Evolutionary conservation across 116 monocot species (phyloP).

Genomic region (Posidonia oceanica): DNA sequence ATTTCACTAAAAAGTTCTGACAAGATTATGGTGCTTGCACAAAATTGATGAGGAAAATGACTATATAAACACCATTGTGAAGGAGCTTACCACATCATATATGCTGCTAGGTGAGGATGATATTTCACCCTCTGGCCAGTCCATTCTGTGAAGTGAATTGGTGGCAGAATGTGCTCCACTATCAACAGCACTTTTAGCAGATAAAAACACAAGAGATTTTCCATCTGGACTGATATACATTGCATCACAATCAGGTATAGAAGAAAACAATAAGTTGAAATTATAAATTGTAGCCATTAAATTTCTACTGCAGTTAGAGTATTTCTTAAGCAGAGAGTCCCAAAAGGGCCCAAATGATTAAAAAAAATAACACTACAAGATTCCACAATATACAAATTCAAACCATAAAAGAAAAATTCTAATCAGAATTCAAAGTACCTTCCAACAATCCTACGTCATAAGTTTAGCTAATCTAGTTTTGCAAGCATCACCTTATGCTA

Average conservation of each 20-base stretch:
- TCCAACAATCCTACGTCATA: too few relatives aligned
- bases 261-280: too few relatives aligned
- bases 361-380: too few relatives aligned
- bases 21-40: background rate
- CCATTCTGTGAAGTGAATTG: constrained; percentile 80
- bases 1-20: too few relatives aligned
- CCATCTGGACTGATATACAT: constrained; percentile 80
- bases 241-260: background rate
- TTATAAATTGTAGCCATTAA: too few relatives aligned
- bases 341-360: too few relatives aligned
- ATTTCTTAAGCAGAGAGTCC: too few relatives aligned
- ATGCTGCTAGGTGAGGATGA: constrained; percentile 28
- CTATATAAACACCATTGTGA: background rate
- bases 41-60: background rate
- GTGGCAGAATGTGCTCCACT: constrained; percentile 89
- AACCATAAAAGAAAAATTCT: too few relatives aligned
- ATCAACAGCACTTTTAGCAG: constrained; percentile 82
- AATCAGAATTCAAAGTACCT: too few relatives aligned
- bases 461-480: background rate
- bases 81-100: constrained; percentile 54
- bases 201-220: constrained; percentile 75
- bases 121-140: constrained; percentile 57
- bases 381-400: too few relatives aligned
- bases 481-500: background rate
- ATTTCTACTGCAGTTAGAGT: too few relatives aligned